Evolutionary conservation across 2,329 filamentous ascomycete species (phyloP).

Genomic region (Fusarium sp.): DNA sequence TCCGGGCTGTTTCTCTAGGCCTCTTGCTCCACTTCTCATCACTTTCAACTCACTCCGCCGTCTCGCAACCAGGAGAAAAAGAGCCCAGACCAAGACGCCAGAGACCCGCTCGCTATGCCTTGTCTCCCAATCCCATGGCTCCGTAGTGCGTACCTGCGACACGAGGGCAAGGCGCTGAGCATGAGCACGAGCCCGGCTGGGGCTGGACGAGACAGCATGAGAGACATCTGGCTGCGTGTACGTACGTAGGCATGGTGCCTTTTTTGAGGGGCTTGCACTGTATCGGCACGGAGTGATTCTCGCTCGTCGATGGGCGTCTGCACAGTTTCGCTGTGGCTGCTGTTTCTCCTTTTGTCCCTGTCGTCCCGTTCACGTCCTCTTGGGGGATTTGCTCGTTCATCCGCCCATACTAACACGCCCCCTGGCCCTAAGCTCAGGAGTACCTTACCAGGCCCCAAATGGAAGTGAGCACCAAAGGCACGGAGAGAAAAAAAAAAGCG

Average conservation of each 20-base stretch:
- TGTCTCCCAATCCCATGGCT: slow-evolving; percentile 36
- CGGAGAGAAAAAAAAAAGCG: slow-evolving; percentile 14
- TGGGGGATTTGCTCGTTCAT: background rate
- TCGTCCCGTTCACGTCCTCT: background rate
- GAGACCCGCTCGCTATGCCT: slow-evolving; percentile 36
- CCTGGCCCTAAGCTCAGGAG: slow-evolving; percentile 11
- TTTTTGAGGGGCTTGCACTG: slow-evolving; percentile 22
- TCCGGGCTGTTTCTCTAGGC: slow-evolving; percentile 15
- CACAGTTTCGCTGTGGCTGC: slow-evolving; percentile 9
- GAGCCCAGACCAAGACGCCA: slow-evolving; percentile 26
- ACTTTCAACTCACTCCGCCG: slow-evolving; percentile 25
- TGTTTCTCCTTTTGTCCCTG: background rate
- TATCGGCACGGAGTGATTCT: slow-evolving; percentile 25
- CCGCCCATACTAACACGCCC: background rate
- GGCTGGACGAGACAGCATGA: slow-evolving; percentile 26
- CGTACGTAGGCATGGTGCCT: no score
- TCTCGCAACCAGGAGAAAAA: slow-evolving; percentile 20
- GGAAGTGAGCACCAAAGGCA: background rate
- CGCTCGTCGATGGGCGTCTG: slow-evolving; percentile 12
- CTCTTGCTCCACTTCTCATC: slow-evolving; percentile 33
- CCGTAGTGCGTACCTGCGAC: slow-evolving; percentile 30
- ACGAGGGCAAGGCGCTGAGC: slow-evolving; percentile 28
- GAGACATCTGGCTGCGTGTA: slow-evolving; percentile 28
- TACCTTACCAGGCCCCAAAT: no score
- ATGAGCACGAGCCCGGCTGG: slow-evolving; percentile 33